Conservation (phyloP, 2,329 filamentous ascomycete genomes). For the Ascomycota sp. region DNA sequence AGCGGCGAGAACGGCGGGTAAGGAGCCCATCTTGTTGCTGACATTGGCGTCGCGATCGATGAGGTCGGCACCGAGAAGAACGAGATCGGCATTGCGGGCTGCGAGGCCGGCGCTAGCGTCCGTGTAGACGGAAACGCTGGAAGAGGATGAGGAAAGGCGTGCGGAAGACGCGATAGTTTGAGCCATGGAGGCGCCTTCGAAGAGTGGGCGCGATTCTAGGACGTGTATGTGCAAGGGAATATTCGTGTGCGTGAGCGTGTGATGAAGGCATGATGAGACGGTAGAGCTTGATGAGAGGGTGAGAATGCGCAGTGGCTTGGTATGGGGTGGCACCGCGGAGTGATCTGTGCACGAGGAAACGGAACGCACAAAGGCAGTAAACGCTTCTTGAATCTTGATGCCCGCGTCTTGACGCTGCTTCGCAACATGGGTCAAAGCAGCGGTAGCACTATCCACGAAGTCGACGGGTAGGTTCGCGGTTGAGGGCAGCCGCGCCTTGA, state of each 20-base stretch:
- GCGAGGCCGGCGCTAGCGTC: slow-evolving; percentile 39
- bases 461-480: slow-evolving; percentile 1
- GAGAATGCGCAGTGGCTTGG: slow-evolving; percentile 34
- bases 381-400: slow-evolving; percentile 13
- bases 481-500: slow-evolving; percentile 13
- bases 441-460: slow-evolving; percentile 5
- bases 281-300: slow-evolving; percentile 45
- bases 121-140: slow-evolving; percentile 28
- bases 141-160: slow-evolving; percentile 12
- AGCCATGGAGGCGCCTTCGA: slow-evolving; percentile 40
- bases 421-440: slow-evolving; percentile 5
- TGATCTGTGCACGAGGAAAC: no score
- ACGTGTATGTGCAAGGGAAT: slow-evolving; percentile 32
- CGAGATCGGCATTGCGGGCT: slow-evolving; percentile 27
- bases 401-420: slow-evolving; percentile 7
- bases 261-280: slow-evolving; percentile 26
- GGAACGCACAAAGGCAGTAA: slow-evolving; percentile 14
- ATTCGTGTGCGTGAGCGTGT: slow-evolving; percentile 15
- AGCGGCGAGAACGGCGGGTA: slow-evolving; percentile 35
- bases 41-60: slow-evolving; percentile 37
- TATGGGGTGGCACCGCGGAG: no score
- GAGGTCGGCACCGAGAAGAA: slow-evolving; percentile 44
- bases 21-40: slow-evolving; percentile 46
- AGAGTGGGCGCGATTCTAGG: slow-evolving; percentile 46
- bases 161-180: slow-evolving; percentile 22